Evolutionary conservation across 805 yeast genomes (phyloP), one percentile per base, ranked within the genome.

Genomic region (Spathaspora arborariae): DNA sequence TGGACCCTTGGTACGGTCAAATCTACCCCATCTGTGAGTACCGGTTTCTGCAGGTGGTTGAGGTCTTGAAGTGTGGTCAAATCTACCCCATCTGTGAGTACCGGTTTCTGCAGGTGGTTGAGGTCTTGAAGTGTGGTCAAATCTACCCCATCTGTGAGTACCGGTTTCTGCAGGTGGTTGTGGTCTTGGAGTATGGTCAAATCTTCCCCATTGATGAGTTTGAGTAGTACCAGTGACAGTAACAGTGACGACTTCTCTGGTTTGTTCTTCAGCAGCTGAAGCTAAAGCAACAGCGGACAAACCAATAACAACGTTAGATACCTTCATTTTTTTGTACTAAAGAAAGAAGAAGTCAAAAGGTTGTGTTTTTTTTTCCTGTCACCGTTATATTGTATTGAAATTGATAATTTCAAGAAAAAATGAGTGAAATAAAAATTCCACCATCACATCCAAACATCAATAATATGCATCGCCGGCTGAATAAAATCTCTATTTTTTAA

Each of bases 11-110:
- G 68, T 65, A 59, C 64, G 64, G 58, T 67, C 65, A 47, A 66
- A 66, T 53, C 62, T 59, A 37, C 71, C 71, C 45, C 53, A 54
- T 48, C 50, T 61, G 62, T 65, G 70, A 47, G 69, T 65, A 45
- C 67, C 70, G 21, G 62, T 42, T 39, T 41, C 43, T 15, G 30
- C 38, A 16, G 54, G 47, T 15, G 60, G 13, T 11, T 60, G 30
- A 34, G 46, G 33, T 70, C 45, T 74, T 15, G 35, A 22, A 68
- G 57, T 78, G 65, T 78, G 75, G 72, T 79, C 71, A 60, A 79
- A 79, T 58, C 72, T 72, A 53, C 87, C 87, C 54, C 70, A 70
- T 51, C 64, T 76, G 70, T 81, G 82, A 41, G 84, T 79, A 47
- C 61, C 56, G 47, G 57, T 60, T 33, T 39, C 37, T 1, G 37